Base-by-base conservation (phyloP, 352 stramenopile species). In the Globisporangium echinulatum region DNA sequence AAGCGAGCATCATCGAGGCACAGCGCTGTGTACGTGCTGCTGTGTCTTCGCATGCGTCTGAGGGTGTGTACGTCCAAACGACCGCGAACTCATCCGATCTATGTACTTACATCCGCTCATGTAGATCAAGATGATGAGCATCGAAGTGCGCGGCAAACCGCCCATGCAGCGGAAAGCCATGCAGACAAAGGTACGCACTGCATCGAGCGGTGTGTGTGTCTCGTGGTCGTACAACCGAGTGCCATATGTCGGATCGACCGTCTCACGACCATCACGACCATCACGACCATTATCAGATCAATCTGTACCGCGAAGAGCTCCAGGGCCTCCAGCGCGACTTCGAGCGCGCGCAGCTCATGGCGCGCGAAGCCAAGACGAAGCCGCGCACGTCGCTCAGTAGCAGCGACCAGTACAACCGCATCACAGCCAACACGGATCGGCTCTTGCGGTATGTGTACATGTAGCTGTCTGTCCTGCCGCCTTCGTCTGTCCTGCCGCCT, bases 61-160 rank as follows among this genome's bases (percentile, higher is more conserved):
- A 33, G 25, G 25, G 25, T 33, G 25, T 33, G 25, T 33, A 33
- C 25, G 25, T 33, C 25, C 25, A 3, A 33, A 33, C 25, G 25
- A 33, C 25, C 25, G 25, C 25, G 25, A 33, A 33, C 25, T 33
- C 25, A 33, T 3, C 25, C 25, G 25, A 33, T 33, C 25, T 33
- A 33, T 33, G 25, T 3, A 33, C 25, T 33, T 33, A 19, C 43
- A 13, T 8, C 5, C 13, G 25, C 14, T 17, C 43, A 49, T 49
- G 46, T n/a, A 90, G 80, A 82, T 92, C 57, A 90, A 90, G 48
- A 71, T 90, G 40, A 90, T 92, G 82, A 85, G 77, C 46, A 71
- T 90, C 56, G 79, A 90, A 68, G 72, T 90, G 56, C 74, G 82
- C 14, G 79, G 82, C 9, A 79, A 85, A 54, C 56, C 72, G 15